Percentiles rank a stretch among this genome's conserved stretches.
Conservation (phyloP, 768 basidiomycete species). For the Mycena floridula region DNA sequence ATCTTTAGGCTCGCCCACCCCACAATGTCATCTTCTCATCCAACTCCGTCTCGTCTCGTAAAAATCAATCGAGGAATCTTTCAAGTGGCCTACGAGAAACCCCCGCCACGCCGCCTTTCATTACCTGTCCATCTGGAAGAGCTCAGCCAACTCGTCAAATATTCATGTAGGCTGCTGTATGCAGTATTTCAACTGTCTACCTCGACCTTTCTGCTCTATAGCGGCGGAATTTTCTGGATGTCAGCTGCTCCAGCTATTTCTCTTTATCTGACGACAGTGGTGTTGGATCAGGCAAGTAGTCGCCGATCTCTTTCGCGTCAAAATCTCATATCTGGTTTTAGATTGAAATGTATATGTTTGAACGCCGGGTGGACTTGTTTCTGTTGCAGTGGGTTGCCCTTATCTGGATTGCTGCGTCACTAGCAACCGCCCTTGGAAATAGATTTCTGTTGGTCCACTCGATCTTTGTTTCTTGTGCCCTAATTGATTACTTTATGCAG, state of each 20-base stretch:
- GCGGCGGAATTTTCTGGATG: not conserved
- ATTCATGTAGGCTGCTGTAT: not conserved
- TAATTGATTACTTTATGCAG: not conserved
- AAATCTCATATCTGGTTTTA: too few species aligned
- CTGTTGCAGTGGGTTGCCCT: not conserved
- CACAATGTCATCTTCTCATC: too few species aligned
- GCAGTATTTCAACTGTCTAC: not conserved
- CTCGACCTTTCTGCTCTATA: not conserved
- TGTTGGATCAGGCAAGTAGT: not conserved
- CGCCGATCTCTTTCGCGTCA: too few species aligned
- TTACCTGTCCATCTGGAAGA: slow-evolving; percentile 14
- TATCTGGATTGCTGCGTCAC: not conserved
- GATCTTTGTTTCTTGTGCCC: not conserved
- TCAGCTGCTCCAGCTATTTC: not conserved
- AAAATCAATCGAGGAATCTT: not conserved
- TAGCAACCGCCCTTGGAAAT: not conserved
- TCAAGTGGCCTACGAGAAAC: not conserved
- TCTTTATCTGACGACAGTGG: not conserved
- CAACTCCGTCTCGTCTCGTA: too few species aligned
- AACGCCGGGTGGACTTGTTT: not conserved
- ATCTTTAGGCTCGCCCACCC: too few species aligned
- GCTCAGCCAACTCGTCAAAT: not conserved
- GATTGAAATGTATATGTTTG: not conserved
- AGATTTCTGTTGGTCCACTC: not conserved
- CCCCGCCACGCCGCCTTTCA: slow-evolving; percentile 2